phyloP scores from a whole-genome alignment of 139 green algal genomes.

The Closterium sp. region DNA sequence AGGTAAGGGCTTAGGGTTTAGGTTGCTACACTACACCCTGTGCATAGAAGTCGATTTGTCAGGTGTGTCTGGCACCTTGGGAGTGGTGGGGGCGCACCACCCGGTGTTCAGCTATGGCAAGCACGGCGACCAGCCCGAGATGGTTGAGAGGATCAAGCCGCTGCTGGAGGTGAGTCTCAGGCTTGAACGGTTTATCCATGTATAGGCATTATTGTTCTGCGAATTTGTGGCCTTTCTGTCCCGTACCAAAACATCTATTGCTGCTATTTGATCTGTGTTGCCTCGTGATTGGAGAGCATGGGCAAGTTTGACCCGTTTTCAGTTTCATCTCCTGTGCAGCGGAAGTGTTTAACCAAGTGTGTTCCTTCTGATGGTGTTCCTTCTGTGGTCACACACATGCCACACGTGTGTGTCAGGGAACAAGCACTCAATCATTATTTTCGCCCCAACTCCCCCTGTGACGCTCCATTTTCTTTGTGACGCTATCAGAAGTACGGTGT shows the following conservation, averaged over 20 bases:
- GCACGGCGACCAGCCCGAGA: slow-evolving; percentile 26
- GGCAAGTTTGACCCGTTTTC: no score
- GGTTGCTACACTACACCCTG: background rate
- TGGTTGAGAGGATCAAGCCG: background rate
- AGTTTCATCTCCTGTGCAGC: background rate
- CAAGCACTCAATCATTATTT: background rate
- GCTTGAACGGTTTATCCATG: no score
- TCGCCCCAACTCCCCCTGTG: background rate
- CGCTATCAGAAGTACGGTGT: background rate
- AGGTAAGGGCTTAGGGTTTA: background rate
- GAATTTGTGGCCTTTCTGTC: no score
- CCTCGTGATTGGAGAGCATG: no score
- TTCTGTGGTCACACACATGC: background rate
- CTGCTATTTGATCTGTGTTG: no score
- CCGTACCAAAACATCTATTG: no score
- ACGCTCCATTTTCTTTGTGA: background rate
- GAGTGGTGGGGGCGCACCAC: slow-evolving; percentile 51
- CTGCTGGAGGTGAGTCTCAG: background rate
- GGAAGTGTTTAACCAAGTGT: background rate
- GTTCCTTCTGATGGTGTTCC: background rate
- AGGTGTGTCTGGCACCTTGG: background rate
- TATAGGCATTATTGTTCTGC: no score
- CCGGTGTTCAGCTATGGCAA: slow-evolving; percentile 42
- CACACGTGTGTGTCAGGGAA: background rate
- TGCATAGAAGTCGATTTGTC: background rate